A percentile compares a stretch with the other conserved stretches of the same genome.
These are phyloP conservation scores for Yarrowia bubula DNA, from an alignment of 805 yeast genomes.

Conservation along the genomic window DNA sequence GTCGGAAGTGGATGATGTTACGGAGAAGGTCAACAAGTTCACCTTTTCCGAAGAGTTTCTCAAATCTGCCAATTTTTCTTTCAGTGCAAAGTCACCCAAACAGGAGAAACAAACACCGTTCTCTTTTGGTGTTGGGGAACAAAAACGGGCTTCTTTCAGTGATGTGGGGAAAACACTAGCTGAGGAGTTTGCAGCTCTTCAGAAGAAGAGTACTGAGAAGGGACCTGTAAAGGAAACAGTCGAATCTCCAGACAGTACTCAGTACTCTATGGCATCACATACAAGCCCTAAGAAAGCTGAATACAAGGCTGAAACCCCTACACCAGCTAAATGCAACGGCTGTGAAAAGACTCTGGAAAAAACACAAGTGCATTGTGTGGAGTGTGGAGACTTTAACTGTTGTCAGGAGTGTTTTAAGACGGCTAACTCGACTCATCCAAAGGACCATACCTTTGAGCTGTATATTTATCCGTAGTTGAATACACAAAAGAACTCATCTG, in stretches of 20 bases:
- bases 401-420: not conserved
- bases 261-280: not conserved
- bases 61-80: not conserved
- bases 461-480: not conserved
- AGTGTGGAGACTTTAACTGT: not conserved
- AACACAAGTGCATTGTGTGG: not conserved
- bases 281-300: not conserved
- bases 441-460: conserved; percentile 5
- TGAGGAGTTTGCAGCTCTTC: not conserved
- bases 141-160: no score
- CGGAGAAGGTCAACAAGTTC: not conserved
- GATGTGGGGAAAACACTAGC: not conserved
- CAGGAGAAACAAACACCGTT: not conserved
- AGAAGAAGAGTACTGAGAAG: not conserved
- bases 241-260: not conserved
- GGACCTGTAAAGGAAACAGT: not conserved
- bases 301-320: not conserved
- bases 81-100: no score
- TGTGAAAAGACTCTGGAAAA: not conserved
- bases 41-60: not conserved
- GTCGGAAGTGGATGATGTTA: not conserved
- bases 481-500: no score
- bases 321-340: not conserved
- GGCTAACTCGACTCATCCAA: not conserved
- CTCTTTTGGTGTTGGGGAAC: no score